Conservation (phyloP, 1,284 basidiomycete genomes). For the Boletus smithii region DNA sequence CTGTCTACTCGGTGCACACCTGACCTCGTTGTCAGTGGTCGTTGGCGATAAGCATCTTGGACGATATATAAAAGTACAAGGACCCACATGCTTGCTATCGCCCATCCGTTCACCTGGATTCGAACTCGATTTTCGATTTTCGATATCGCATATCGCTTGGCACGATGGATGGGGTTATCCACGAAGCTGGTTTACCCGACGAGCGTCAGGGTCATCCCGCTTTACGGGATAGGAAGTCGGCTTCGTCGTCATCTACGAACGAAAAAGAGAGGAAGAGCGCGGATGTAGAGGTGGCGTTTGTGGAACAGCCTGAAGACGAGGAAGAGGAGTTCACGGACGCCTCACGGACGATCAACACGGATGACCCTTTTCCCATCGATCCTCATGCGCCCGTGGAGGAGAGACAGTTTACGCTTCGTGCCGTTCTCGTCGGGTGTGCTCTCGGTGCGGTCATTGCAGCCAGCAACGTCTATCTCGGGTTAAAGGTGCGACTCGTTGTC, state of each 20-base stretch:
- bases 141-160: not conserved
- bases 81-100: not conserved
- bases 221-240: not conserved
- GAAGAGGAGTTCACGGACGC: not conserved
- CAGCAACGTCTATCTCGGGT: constrained; percentile 65
- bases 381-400: constrained; percentile 49
- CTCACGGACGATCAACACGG: constrained; percentile 23
- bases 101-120: not conserved
- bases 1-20: not conserved
- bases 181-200: not conserved
- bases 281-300: constrained; percentile 9
- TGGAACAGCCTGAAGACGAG: constrained; percentile 5
- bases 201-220: not conserved
- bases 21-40: constrained; percentile 2
- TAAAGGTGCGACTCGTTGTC: constrained; percentile 39
- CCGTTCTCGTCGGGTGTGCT: constrained; percentile 56
- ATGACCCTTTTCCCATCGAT: constrained; percentile 50
- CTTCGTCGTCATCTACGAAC: not conserved
- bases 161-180: constrained; percentile 1
- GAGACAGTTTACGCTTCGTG: constrained; percentile 55
- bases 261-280: constrained; percentile 1
- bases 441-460: constrained; percentile 48
- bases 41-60: constrained; percentile 14
- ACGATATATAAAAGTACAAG: constrained; percentile 1
- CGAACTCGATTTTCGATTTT: not conserved